Conservation (phyloP, 345 rosid genomes). For the Jatropha curcas region DNA sequence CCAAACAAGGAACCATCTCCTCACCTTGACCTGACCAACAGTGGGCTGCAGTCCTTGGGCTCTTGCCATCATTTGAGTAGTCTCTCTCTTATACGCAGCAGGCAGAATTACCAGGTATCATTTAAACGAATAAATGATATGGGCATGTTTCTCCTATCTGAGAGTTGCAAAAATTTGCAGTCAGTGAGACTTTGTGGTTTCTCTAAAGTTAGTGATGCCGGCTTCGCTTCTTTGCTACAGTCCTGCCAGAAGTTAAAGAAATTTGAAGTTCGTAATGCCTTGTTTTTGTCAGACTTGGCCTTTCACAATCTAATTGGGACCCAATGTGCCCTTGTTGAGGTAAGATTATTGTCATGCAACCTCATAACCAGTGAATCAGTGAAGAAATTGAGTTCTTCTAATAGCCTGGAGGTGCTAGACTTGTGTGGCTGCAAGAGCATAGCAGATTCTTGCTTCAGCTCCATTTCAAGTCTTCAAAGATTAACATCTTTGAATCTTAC, state of each 20-base stretch:
- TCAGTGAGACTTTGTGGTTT: constrained; percentile 58
- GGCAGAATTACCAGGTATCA: constrained; percentile 46
- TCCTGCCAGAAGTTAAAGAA: constrained; percentile 54
- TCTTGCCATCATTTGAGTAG: constrained; percentile 41
- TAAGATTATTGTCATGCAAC: constrained; percentile 52
- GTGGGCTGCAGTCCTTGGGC: constrained; percentile 54
- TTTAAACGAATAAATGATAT: constrained; percentile 66
- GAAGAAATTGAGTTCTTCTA: constrained; percentile 49
- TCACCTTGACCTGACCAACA: constrained; percentile 47
- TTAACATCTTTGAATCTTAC: constrained; percentile 53
- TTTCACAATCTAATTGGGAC: constrained; percentile 54
- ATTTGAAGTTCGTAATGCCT: constrained; percentile 59
- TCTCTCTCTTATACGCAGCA: constrained; percentile 54
- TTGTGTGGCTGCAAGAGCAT: constrained; percentile 64
- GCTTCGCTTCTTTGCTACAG: constrained; percentile 61
- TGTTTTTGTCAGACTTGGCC: constrained; percentile 61
- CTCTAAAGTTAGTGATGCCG: constrained; percentile 72
- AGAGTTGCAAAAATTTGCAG: constrained; percentile 56
- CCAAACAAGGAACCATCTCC: constrained; percentile 44
- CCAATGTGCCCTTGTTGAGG: constrained; percentile 54
- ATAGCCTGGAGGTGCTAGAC: constrained; percentile 60
- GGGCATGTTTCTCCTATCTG: constrained; percentile 67
- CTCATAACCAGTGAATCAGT: constrained; percentile 74
- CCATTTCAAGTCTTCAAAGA: constrained; percentile 43
- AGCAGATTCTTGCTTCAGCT: constrained; percentile 53